Percentiles rank a stretch among this genome's conserved stretches.
Conservation (phyloP, 2,329 filamentous ascomycete genomes). For the Aspergillus awamori region DNA sequence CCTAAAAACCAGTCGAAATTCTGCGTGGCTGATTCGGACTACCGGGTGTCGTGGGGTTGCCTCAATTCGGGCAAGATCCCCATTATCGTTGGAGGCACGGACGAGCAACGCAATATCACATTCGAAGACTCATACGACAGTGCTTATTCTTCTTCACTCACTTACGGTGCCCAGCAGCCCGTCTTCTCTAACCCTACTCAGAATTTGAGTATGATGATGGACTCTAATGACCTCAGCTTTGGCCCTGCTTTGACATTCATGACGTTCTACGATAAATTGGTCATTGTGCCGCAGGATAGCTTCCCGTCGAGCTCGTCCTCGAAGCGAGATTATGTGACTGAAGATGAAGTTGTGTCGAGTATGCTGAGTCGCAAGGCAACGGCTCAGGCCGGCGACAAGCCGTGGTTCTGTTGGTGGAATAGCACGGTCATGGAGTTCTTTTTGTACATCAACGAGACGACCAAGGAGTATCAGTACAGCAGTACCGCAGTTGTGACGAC, state of each 20-base stretch:
- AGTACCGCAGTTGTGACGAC: conserved; percentile 21
- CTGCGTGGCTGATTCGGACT: conserved; percentile 52
- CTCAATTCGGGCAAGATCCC: conserved; percentile 37
- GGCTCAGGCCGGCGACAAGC: conserved; percentile 58
- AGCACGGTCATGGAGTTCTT: conserved; percentile 67
- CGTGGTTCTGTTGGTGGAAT: conserved; percentile 74
- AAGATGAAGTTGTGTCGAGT: conserved; percentile 29
- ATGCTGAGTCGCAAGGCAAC: conserved; percentile 43
- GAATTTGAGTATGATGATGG: conserved; percentile 57
- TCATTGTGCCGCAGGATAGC: conserved; percentile 52
- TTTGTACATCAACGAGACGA: conserved; percentile 62
- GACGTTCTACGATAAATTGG: conserved; percentile 65
- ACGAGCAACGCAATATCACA: conserved; percentile 35
- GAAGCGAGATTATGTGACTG: conserved; percentile 31
- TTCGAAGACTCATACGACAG: conserved; percentile 39
- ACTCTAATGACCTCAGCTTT: conserved; percentile 57
- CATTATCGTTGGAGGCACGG: conserved; percentile 34
- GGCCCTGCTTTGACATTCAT: conserved; percentile 69
- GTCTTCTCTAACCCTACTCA: conserved; percentile 48
- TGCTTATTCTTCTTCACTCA: conserved; percentile 45
- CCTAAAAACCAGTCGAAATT: conserved; percentile 52
- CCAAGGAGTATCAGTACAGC: conserved; percentile 30
- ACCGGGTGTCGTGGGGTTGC: conserved; percentile 57
- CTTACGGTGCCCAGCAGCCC: conserved; percentile 66
- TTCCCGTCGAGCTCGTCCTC: conserved; percentile 34